Conservation (phyloP, 106 monocot species). For the Allium cepa region DNA sequence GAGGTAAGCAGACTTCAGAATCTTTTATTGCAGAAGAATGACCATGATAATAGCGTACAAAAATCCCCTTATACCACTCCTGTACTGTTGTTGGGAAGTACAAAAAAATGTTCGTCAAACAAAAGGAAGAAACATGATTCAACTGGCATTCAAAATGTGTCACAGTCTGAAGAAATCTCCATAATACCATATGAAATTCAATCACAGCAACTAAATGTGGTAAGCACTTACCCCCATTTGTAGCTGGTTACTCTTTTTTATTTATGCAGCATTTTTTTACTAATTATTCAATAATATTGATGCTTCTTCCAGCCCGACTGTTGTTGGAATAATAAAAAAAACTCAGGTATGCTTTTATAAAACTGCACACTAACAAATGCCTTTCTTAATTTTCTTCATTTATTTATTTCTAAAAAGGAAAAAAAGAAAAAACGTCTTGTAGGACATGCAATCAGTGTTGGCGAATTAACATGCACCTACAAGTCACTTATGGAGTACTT, state of each 20-base stretch:
- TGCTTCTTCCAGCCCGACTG: slow-evolving; percentile 34
- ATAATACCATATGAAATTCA: neutral
- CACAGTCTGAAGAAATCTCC: slow-evolving; percentile 13
- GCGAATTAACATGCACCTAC: slow-evolving; percentile 19
- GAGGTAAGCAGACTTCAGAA: slow-evolving; percentile 43
- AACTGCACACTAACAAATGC: neutral
- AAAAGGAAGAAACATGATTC: slow-evolving; percentile 4
- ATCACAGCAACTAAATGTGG: slow-evolving; percentile 15
- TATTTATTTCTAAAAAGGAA: too few species aligned
- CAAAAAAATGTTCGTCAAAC: slow-evolving; percentile 5
- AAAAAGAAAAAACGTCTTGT: neutral
- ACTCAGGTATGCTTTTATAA: slow-evolving; percentile 20
- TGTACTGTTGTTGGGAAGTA: neutral
- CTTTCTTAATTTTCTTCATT: too few species aligned
- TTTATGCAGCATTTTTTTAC: neutral
- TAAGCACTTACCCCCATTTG: slow-evolving; percentile 3
- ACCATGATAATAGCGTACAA: neutral
- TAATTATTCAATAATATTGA: neutral
- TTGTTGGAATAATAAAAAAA: slow-evolving; percentile 11
- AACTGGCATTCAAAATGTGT: neutral
- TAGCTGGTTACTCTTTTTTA: neutral
- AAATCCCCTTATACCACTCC: slow-evolving; percentile 18
- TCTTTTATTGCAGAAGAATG: slow-evolving; percentile 19
- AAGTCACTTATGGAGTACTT: slow-evolving; percentile 51
- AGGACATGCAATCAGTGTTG: slow-evolving; percentile 20